Conservation (phyloP, 2,329 filamentous ascomycete species). For the Myriosclerotinia duriaeana region DNA sequence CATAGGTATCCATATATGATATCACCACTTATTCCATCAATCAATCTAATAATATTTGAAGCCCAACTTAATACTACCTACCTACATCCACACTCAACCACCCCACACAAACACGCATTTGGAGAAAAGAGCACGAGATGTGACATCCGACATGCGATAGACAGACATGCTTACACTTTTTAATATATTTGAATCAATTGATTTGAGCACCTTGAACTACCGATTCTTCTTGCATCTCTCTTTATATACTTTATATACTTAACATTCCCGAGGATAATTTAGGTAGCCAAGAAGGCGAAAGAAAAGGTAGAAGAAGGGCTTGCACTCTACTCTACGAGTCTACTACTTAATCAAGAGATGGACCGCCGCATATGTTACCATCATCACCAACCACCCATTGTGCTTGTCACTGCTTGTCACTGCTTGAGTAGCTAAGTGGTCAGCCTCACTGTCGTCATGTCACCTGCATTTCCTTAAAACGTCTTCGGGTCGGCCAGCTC, state of each 20-base stretch:
- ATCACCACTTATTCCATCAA: neutral
- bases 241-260: neutral
- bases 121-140: neutral
- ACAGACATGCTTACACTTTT: neutral
- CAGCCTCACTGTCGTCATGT: conserved; percentile 3
- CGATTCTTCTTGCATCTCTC: neutral
- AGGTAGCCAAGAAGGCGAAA: neutral
- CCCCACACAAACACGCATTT: neutral
- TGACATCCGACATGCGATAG: neutral
- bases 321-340: no score
- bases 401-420: no score
- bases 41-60: neutral
- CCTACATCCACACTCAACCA: neutral
- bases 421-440: neutral
- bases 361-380: neutral
- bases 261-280: neutral
- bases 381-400: neutral
- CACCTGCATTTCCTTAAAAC: conserved; percentile 1
- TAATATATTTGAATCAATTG: neutral
- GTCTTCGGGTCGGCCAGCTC: neutral
- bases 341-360: no score
- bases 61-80: neutral
- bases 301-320: no score
- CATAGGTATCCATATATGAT: no score
- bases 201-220: neutral